Conservation (phyloP, 2,329 filamentous ascomycete species). For the Sordariomycetes sp. region DNA sequence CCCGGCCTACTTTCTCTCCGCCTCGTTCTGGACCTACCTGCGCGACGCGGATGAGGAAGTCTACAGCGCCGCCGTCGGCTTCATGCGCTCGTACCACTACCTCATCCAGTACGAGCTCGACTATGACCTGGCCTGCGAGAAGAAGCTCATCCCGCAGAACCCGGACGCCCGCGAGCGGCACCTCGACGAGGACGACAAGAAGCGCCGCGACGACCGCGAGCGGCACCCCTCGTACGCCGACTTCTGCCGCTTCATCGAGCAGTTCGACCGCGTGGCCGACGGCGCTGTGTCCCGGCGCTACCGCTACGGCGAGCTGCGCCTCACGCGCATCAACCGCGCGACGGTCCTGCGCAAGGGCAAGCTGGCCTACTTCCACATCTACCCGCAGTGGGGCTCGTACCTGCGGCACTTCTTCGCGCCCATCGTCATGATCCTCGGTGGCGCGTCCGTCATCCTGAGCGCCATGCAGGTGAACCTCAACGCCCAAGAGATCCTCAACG, state of each 20-base stretch:
- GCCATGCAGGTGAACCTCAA: conserved; percentile 5
- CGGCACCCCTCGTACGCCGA: conserved; percentile 12
- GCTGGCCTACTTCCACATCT: conserved; percentile 5
- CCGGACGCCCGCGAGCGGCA: neutral
- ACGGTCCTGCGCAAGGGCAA: neutral
- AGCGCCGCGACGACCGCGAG: conserved; percentile 6
- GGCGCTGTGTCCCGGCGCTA: conserved; percentile 18
- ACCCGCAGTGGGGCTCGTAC: conserved; percentile 5
- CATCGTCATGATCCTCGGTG: conserved; percentile 3
- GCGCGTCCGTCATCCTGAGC: neutral
- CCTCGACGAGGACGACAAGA: neutral
- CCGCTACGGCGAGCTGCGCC: conserved; percentile 24
- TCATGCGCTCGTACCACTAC: conserved; percentile 21
- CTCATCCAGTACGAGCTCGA: conserved; percentile 23
- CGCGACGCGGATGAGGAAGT: conserved; percentile 9
- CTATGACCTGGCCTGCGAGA: conserved; percentile 18
- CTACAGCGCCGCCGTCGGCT: conserved; percentile 18
- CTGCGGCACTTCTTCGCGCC: conserved; percentile 2
- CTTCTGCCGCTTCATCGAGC: conserved; percentile 18
- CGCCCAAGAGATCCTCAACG: neutral
- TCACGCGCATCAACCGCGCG: conserved; percentile 19
- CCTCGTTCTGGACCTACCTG: conserved; percentile 21
- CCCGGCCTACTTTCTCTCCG: conserved; percentile 21
- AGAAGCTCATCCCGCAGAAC: conserved; percentile 15
- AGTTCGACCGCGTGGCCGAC: conserved; percentile 15